Evolutionary conservation across 176 grass and related monocot species (phyloP).

Genomic region (Juncus effusus): DNA sequence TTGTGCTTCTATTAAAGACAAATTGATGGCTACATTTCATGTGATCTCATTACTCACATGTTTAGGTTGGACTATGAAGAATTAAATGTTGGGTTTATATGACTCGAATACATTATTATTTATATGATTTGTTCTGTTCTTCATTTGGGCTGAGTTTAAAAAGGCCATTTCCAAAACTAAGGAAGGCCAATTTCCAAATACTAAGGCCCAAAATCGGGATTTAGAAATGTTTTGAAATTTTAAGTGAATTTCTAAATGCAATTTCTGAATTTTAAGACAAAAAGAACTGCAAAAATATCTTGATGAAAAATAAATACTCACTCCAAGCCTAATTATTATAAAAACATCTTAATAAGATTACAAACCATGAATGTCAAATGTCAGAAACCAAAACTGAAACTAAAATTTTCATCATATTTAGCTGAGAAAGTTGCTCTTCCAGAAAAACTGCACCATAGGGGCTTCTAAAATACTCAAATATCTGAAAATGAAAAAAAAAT

Average conservation of each 20-base stretch:
- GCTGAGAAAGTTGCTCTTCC: not conserved
- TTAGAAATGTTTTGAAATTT: no score
- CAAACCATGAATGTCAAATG: conserved; percentile 18
- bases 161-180: no score
- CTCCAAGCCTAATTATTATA: conserved; percentile 7
- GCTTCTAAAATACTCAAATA: not conserved
- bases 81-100: no score
- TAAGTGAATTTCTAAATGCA: no score
- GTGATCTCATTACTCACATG: not conserved
- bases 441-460: conserved; percentile 1
- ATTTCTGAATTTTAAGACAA: no score
- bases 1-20: conserved; percentile 4
- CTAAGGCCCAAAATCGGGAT: no score
- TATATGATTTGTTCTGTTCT: no score
- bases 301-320: not conserved
- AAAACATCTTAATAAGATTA: conserved; percentile 1
- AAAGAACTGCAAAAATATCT: no score
- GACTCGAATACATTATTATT: no score
- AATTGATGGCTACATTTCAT: not conserved
- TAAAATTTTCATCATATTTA: not conserved
- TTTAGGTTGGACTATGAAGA: no score
- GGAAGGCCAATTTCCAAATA: no score
- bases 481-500: not conserved
- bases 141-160: no score
- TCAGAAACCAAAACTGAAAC: conserved; percentile 13